Evolutionary conservation across 768 basidiomycete species (phyloP).

Genomic region (Sistotremastrum suecicum): DNA sequence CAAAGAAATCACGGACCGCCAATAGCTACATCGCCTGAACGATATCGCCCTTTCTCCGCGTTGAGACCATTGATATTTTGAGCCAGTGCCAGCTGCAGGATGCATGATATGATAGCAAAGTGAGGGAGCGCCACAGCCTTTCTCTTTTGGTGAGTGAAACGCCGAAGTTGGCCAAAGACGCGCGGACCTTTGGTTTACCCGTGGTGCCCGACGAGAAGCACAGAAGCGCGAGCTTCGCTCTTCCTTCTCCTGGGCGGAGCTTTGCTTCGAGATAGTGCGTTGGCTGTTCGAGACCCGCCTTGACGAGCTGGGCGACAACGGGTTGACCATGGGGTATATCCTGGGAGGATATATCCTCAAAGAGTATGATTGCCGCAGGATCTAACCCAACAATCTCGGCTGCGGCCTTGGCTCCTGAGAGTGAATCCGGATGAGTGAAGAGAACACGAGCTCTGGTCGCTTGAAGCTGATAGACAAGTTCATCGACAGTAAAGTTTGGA

Average conservation of each 20-base stretch:
- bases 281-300: slow-evolving; percentile 5
- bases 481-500: slow-evolving; percentile 2
- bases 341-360: neutral
- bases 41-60: slow-evolving; percentile 9
- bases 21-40: slow-evolving; percentile 9
- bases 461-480: slow-evolving; percentile 6
- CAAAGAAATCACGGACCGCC: slow-evolving; percentile 4
- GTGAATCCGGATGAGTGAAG: slow-evolving; percentile 4
- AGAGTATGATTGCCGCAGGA: neutral
- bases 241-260: slow-evolving; percentile 10
- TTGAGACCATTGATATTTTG: slow-evolving; percentile 1
- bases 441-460: slow-evolving; percentile 2
- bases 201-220: slow-evolving; percentile 15
- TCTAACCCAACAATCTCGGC: neutral
- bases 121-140: slow-evolving; percentile 15
- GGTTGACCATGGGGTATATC: neutral
- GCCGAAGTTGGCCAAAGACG: neutral
- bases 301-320: slow-evolving; percentile 7
- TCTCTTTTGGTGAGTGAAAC: neutral
- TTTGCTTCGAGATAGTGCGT: slow-evolving; percentile 8
- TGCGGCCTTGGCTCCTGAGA: neutral
- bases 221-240: slow-evolving; percentile 13
- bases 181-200: slow-evolving; percentile 10
- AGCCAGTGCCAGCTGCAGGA: slow-evolving; percentile 10
- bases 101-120: slow-evolving; percentile 13